A percentile compares a stretch with the other conserved stretches of the same genome.
These are phyloP conservation scores for Colletotrichum truncatum DNA, from an alignment of 2,329 filamentous ascomycete genomes.

Conservation along the genomic window DNA sequence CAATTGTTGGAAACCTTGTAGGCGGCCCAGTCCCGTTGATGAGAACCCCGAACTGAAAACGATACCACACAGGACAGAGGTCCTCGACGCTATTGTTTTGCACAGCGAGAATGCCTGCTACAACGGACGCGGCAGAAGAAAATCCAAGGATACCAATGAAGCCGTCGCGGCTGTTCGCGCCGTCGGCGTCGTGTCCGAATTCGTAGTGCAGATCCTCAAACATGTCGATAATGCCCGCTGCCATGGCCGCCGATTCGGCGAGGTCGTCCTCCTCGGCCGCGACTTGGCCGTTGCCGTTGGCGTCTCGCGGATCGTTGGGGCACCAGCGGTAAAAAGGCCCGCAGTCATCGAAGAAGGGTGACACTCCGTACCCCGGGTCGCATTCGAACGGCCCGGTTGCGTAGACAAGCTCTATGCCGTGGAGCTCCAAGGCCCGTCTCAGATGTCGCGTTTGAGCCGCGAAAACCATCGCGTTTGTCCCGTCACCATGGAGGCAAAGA, in stretches of 20 bases:
- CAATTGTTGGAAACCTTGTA: not conserved
- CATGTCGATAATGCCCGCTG: not conserved
- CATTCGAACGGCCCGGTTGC: slow-evolving; percentile 7
- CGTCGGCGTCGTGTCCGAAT: not conserved
- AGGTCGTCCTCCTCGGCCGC: not conserved
- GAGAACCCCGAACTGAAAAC: not conserved
- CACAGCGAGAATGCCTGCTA: not conserved
- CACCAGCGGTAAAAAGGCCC: slow-evolving; percentile 13
- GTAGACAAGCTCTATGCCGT: slow-evolving; percentile 1
- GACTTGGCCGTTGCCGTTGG: not conserved
- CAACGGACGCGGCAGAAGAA: not conserved
- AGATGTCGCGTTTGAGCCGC: not conserved
- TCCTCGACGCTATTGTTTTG: not conserved
- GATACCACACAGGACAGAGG: not conserved
- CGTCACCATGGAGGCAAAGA: slow-evolving; percentile 12
- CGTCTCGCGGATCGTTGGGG: not conserved
- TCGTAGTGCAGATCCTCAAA: slow-evolving; percentile 4
- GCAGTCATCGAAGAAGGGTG: slow-evolving; percentile 12
- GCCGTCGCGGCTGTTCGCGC: not conserved
- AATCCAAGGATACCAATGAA: not conserved
- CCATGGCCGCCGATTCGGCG: not conserved
- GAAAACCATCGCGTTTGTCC: slow-evolving; percentile 4
- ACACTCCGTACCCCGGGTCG: not conserved
- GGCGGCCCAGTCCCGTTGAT: slow-evolving; percentile 1
- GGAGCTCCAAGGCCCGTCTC: not conserved